phyloP scores from a whole-genome alignment of 179 eudicot genomes.

The Drosera spatulata region DNA sequence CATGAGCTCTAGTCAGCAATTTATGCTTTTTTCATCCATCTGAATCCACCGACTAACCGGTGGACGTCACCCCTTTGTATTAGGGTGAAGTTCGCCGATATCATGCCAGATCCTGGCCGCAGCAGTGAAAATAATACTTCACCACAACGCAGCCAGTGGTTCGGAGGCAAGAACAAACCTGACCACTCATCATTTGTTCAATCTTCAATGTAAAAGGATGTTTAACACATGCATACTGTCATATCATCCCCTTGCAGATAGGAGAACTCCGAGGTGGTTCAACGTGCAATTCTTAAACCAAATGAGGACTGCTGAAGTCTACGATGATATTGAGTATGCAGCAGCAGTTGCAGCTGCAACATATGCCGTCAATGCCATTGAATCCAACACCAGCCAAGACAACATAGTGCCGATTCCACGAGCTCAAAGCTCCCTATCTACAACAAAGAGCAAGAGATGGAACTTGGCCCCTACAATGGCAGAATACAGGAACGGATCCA shows the following conservation, averaged over 20 bases:
- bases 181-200: too few species aligned
- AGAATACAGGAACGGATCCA: neutral
- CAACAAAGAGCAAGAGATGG: neutral
- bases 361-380: conserved; percentile 29
- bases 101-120: too few species aligned
- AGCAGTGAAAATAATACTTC: too few species aligned
- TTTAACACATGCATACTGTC: neutral
- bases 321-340: conserved; percentile 34
- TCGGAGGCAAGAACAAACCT: too few species aligned
- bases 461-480: conserved; percentile 1
- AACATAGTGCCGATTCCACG: neutral
- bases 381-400: neutral
- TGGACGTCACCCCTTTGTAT: too few species aligned
- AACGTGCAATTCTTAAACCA: conserved; percentile 39
- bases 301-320: conserved; percentile 29
- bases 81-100: too few species aligned
- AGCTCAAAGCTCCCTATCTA: neutral
- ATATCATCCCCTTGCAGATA: conserved; percentile 29
- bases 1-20: too few species aligned
- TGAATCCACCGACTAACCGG: too few species aligned
- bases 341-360: conserved; percentile 87
- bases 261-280: conserved; percentile 48
- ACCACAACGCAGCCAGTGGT: too few species aligned
- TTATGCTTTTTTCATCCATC: too few species aligned
- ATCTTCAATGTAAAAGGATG: neutral